These are phyloP conservation scores for Leptodermis oblonga DNA, from an alignment of 257 asterid genomes.

Conservation along the genomic window DNA sequence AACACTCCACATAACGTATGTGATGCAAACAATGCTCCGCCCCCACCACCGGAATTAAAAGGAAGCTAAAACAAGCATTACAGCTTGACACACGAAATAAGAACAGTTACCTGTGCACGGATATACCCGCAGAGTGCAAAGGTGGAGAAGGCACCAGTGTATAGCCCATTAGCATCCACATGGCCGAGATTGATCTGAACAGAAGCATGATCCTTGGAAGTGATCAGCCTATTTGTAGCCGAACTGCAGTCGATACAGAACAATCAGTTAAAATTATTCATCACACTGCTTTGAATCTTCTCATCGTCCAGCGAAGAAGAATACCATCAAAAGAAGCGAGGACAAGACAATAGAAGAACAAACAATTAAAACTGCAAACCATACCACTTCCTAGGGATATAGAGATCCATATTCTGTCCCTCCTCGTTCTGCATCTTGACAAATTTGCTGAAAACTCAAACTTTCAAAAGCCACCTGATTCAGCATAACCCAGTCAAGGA, in stretches of 20 bases:
- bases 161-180: conserved; percentile 25
- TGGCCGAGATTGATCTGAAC: conserved; percentile 32
- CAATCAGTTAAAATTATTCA: background rate
- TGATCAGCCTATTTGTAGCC: conserved; percentile 31
- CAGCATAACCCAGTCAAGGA: background rate
- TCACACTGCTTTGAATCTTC: background rate
- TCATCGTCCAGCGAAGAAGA: no score
- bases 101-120: conserved; percentile 23
- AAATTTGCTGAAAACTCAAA: background rate
- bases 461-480: conserved; percentile 4
- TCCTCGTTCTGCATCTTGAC: conserved; percentile 32
- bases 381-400: conserved; percentile 31
- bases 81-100: background rate
- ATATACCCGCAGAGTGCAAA: conserved; percentile 28
- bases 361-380: background rate
- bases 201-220: conserved; percentile 33
- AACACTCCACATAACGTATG: background rate
- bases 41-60: no score
- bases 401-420: conserved; percentile 31
- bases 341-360: background rate
- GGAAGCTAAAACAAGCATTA: no score
- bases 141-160: conserved; percentile 26
- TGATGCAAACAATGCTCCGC: no score
- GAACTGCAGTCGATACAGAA: conserved; percentile 16
- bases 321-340: background rate